These are phyloP conservation scores for Fusarium sterilihyphosum DNA, from an alignment of 2,329 filamentous ascomycete species.

Conservation along the genomic window DNA sequence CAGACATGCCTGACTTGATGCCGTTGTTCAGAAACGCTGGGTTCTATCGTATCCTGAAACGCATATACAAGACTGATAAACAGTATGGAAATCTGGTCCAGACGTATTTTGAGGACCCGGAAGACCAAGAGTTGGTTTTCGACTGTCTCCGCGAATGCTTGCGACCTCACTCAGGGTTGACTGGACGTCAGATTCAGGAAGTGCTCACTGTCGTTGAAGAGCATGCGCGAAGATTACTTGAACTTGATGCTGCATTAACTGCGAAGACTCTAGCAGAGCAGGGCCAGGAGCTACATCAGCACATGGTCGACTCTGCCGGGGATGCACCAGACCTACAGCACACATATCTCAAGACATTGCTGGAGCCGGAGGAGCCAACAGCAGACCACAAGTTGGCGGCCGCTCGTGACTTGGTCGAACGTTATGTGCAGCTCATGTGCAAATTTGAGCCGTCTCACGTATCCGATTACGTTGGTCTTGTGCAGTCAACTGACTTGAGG, in stretches of 20 bases:
- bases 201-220: slow-evolving; percentile 73
- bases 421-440: slow-evolving; percentile 93
- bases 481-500: slow-evolving; percentile 81
- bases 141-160: slow-evolving; percentile 81
- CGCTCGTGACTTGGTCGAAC: slow-evolving; percentile 75
- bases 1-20: slow-evolving; percentile 80
- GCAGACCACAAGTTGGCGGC: slow-evolving; percentile 46
- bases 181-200: slow-evolving; percentile 75
- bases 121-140: slow-evolving; percentile 80
- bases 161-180: slow-evolving; percentile 69
- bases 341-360: slow-evolving; percentile 77
- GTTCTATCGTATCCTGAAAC: slow-evolving; percentile 93
- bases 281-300: slow-evolving; percentile 72
- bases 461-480: slow-evolving; percentile 80
- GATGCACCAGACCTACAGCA: slow-evolving; percentile 74
- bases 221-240: slow-evolving; percentile 73
- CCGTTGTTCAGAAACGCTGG: slow-evolving; percentile 80
- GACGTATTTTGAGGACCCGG: slow-evolving; percentile 85
- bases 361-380: slow-evolving; percentile 67
- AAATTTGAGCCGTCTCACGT: slow-evolving; percentile 83
- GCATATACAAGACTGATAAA: slow-evolving; percentile 81
- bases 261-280: slow-evolving; percentile 72
- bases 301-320: slow-evolving; percentile 69
- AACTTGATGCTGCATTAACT: slow-evolving; percentile 71
- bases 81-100: slow-evolving; percentile 82